Evolutionary conservation across 176 grass and related monocot genomes (phyloP), one percentile per base, ranked within the genome.

Genomic region (Phoenix dactylifera): DNA sequence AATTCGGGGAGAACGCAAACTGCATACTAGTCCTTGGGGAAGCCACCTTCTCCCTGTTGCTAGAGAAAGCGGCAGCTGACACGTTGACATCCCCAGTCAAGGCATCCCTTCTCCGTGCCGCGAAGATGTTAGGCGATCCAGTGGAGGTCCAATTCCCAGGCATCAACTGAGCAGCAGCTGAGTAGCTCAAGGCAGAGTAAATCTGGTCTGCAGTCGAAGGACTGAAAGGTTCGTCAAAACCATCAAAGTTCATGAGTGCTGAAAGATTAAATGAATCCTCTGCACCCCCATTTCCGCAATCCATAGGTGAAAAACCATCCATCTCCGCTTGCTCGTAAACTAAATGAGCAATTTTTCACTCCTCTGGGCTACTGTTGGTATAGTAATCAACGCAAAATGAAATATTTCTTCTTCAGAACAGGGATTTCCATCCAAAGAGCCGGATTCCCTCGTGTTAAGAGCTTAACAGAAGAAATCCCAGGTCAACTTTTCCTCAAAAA

Each of bases 171-270:
- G 2, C 52, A 17, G 17, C 62, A 71, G 20, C 18, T 14, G 44
- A 60, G 56, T 59, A 71, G 15, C 24, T 62, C 24, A 63, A 63
- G 19, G 60, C 50, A 17, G 50, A 23, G 18, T 63, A 19, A 29
- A 55, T 23, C 50, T 63, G 70, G 39, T 72, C 70, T 44, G 16
- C n/a, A 6, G 23, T 44, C 10, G 69, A 52, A 24, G 70, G 70
- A 20, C 35, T 48, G 59, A 22, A 55, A 3, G 62, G 51, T 5
- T 72, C 70, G 24, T 26, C 55, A 54, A 63, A 72, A 39, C 49
- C 39, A 44, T 87, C 88, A 20, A 83, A 83, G 71, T 71, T 74
- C 76, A 82, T 78, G 63, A 80, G 78, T 18, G 73, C 54, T 17
- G 83, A 55, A 20, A 56, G 12, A 24, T 59, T 62, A 63, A 83